Evolutionary conservation across 371 early-diverging fungal genomes (phyloP).

Genomic region (Actinomortierella ambigua): DNA sequence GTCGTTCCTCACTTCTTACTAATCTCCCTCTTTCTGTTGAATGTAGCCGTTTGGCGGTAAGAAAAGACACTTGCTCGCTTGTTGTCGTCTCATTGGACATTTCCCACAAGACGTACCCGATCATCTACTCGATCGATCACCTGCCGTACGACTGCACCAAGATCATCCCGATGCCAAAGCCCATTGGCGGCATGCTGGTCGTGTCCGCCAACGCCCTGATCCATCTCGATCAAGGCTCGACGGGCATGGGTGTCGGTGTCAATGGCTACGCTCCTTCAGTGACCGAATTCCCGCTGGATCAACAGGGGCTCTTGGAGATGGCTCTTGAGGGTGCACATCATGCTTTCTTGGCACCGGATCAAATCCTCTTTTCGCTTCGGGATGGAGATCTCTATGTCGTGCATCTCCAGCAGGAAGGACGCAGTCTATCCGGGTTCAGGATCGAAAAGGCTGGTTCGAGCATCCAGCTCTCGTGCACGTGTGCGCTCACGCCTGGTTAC

Average conservation of each 20-base stretch:
- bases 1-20: neutral
- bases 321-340: constrained; percentile 63
- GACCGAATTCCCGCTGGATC: constrained; percentile 58
- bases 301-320: constrained; percentile 40
- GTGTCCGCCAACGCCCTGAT: constrained; percentile 81
- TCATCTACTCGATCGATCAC: constrained; percentile 77
- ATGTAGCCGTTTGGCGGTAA: constrained; percentile 64
- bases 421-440: constrained; percentile 51
- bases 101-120: constrained; percentile 71
- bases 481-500: constrained; percentile 60
- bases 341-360: constrained; percentile 55
- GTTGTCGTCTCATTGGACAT: constrained; percentile 90
- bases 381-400: constrained; percentile 75
- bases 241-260: constrained; percentile 76
- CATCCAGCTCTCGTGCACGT: constrained; percentile 66
- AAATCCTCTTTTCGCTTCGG: constrained; percentile 62
- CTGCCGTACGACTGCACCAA: constrained; percentile 84
- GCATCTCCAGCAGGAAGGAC: constrained; percentile 72
- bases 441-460: constrained; percentile 51
- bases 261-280: constrained; percentile 66
- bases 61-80: constrained; percentile 80
- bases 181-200: constrained; percentile 88
- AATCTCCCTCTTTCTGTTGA: neutral
- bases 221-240: constrained; percentile 86
- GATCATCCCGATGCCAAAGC: constrained; percentile 79